phyloP scores from a whole-genome alignment of 2,329 filamentous ascomycete genomes.

The Ceratocystis ficicola region DNA sequence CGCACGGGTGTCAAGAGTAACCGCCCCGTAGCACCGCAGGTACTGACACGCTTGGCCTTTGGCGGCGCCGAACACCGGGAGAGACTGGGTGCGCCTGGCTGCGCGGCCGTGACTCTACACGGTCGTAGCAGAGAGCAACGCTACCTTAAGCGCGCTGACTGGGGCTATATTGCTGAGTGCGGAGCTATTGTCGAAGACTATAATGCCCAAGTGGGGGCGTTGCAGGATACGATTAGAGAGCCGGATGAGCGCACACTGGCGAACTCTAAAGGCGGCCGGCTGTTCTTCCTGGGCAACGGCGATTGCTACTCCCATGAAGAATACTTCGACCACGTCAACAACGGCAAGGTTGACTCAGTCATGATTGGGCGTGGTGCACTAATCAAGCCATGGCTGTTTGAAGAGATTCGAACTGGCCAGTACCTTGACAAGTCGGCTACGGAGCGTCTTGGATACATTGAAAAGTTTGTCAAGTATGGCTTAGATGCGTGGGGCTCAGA shows the following conservation, averaged over 20 bases:
- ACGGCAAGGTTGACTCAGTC: slow-evolving; percentile 75
- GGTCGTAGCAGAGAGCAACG: slow-evolving; percentile 87
- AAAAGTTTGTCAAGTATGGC: slow-evolving; percentile 82
- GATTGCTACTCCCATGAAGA: slow-evolving; percentile 91
- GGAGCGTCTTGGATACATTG: slow-evolving; percentile 73
- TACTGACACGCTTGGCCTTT: slow-evolving; percentile 71
- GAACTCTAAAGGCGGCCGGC: slow-evolving; percentile 50
- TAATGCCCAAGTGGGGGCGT: slow-evolving; percentile 52
- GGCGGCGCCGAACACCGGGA: slow-evolving; percentile 62
- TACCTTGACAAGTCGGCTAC: slow-evolving; percentile 89
- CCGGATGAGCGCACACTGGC: slow-evolving; percentile 63
- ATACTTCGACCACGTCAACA: slow-evolving; percentile 65
- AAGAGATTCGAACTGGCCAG: slow-evolving; percentile 83
- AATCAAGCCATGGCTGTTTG: slow-evolving; percentile 97
- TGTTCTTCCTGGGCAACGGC: slow-evolving; percentile 92
- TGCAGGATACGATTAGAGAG: slow-evolving; percentile 66
- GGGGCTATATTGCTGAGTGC: slow-evolving; percentile 86
- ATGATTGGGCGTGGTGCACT: slow-evolving; percentile 96
- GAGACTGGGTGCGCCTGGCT: slow-evolving; percentile 62
- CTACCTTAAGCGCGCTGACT: slow-evolving; percentile 86
- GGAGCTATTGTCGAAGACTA: slow-evolving; percentile 71
- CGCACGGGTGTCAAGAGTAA: slow-evolving; percentile 77
- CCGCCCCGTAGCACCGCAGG: slow-evolving; percentile 64
- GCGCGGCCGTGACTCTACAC: slow-evolving; percentile 91
- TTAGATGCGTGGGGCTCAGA: slow-evolving; percentile 93